These are phyloP conservation scores for Candida dajiaensis DNA, from an alignment of 805 yeast species.

Conservation along the genomic window DNA sequence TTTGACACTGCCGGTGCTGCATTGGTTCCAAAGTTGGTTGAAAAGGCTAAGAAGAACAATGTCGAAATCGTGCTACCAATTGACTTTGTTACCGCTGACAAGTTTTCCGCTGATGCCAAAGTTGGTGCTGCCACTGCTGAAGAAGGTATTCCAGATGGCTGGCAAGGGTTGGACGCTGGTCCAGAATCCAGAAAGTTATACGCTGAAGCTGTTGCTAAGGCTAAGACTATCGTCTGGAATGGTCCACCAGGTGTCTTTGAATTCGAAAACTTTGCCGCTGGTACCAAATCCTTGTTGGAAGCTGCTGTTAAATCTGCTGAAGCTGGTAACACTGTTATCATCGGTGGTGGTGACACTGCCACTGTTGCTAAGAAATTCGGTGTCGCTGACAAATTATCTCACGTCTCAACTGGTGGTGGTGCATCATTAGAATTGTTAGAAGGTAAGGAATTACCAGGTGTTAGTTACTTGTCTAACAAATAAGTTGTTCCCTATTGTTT, in stretches of 20 bases:
- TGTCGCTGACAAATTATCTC: constrained; percentile 92
- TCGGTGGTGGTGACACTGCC: constrained; percentile 99
- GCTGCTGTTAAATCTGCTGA: constrained; percentile 83
- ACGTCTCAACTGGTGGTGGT: constrained; percentile 99
- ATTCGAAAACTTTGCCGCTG: constrained; percentile 85
- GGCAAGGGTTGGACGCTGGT: constrained; percentile 97
- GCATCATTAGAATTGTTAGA: constrained; percentile 97
- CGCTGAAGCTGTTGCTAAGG: constrained; percentile 76
- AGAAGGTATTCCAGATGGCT: constrained; percentile 90
- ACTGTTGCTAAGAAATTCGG: constrained; percentile 98
- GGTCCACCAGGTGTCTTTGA: constrained; percentile 99
- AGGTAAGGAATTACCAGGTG: constrained; percentile 99
- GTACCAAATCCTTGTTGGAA: constrained; percentile 87
- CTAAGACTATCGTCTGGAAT: constrained; percentile 99
- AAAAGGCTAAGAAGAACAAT: constrained; percentile 92
- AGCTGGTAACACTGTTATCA: constrained; percentile 89
- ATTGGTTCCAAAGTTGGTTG: constrained; percentile 86
- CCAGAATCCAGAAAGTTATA: constrained; percentile 80
- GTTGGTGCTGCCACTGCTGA: constrained; percentile 79
- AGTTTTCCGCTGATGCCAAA: constrained; percentile 86
- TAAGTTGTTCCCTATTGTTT: constrained; percentile 11
- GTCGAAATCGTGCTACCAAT: constrained; percentile 93
- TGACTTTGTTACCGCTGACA: constrained; percentile 94
- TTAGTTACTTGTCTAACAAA: constrained; percentile 82
- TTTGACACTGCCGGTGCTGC: constrained; percentile 93